These are phyloP conservation scores for Eremothecium gossypii DNA, from an alignment of 1,139 yeast species.

Conservation along the genomic window DNA sequence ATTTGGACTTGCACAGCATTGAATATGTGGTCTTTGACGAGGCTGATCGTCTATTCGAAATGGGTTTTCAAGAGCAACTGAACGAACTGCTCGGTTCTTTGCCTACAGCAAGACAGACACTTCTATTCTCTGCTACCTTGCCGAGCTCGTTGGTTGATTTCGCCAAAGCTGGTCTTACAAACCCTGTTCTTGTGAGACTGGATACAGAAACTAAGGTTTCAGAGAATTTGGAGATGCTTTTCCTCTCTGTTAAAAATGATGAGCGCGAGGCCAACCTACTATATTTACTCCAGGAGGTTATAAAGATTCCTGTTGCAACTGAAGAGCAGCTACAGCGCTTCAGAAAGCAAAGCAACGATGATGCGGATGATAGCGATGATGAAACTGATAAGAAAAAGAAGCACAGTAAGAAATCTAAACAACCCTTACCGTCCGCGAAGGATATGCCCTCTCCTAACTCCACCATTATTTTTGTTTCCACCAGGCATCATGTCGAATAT, in stretches of 20 bases:
- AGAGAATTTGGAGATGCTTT: slow-evolving; percentile 85
- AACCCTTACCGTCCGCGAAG: slow-evolving; percentile 65
- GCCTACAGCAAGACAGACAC: slow-evolving; percentile 76
- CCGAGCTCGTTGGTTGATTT: slow-evolving; percentile 90
- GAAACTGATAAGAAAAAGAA: slow-evolving; percentile 30
- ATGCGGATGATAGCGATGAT: slow-evolving; percentile 40
- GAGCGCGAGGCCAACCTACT: slow-evolving; percentile 88
- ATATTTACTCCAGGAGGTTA: slow-evolving; percentile 67
- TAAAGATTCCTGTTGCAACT: slow-evolving; percentile 75
- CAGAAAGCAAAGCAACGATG: slow-evolving; percentile 37
- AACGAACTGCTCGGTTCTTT: slow-evolving; percentile 79
- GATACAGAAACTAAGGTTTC: slow-evolving; percentile 89
- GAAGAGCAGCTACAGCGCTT: slow-evolving; percentile 44
- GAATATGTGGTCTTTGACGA: slow-evolving; percentile 95
- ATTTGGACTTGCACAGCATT: slow-evolving; percentile 66
- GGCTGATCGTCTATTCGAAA: slow-evolving; percentile 94
- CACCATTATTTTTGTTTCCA: slow-evolving; percentile 90
- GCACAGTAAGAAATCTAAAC: slow-evolving; percentile 39
- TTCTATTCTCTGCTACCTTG: slow-evolving; percentile 88
- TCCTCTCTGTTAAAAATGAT: slow-evolving; percentile 65
- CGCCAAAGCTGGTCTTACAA: slow-evolving; percentile 90
- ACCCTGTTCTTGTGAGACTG: slow-evolving; percentile 83
- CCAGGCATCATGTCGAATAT: slow-evolving; percentile 96
- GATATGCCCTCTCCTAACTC: slow-evolving; percentile 77
- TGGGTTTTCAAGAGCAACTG: slow-evolving; percentile 93